Percentiles rank a stretch among this genome's conserved stretches.
Conservation (phyloP, 176 grass and related monocot species). For the Zizania latifolia region DNA sequence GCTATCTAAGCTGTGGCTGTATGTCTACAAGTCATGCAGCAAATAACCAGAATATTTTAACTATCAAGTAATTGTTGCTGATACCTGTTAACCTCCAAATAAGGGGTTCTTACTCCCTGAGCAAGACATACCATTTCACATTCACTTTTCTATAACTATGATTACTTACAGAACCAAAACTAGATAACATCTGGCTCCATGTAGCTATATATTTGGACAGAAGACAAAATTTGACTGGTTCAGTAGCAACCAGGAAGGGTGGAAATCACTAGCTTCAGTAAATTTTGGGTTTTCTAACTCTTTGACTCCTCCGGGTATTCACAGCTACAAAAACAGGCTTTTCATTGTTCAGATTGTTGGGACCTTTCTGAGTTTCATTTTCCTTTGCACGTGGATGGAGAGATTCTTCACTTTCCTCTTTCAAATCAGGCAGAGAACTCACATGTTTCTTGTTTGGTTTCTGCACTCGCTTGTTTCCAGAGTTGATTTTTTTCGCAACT, state of each 20-base stretch:
- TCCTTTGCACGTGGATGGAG: too few relatives aligned
- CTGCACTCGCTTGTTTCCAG: background rate
- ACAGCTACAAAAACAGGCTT: constrained; percentile 15
- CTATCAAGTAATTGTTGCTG: too few relatives aligned
- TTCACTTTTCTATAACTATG: background rate
- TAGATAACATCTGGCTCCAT: background rate
- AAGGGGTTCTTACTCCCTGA: background rate
- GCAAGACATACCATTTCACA: background rate
- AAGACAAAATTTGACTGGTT: background rate
- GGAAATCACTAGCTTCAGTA: background rate
- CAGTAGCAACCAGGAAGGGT: background rate
- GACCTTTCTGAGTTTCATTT: background rate
- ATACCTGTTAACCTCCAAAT: background rate
- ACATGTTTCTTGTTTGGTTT: constrained; percentile 26
- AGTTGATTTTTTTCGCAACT: background rate
- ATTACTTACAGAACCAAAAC: constrained; percentile 12
- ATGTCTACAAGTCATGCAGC: background rate
- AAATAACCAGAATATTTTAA: too few relatives aligned
- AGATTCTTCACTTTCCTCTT: too few relatives aligned
- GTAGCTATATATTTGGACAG: background rate
- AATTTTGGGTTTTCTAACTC: constrained; percentile 28
- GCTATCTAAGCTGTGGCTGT: background rate
- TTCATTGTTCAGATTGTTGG: background rate
- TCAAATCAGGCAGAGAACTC: background rate
- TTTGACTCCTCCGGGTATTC: constrained; percentile 17